Evolutionary conservation across 108 stramenopile genomes (phyloP), one percentile per base, ranked within the genome.

Genomic region (Phaeodactylum tricornutum): DNA sequence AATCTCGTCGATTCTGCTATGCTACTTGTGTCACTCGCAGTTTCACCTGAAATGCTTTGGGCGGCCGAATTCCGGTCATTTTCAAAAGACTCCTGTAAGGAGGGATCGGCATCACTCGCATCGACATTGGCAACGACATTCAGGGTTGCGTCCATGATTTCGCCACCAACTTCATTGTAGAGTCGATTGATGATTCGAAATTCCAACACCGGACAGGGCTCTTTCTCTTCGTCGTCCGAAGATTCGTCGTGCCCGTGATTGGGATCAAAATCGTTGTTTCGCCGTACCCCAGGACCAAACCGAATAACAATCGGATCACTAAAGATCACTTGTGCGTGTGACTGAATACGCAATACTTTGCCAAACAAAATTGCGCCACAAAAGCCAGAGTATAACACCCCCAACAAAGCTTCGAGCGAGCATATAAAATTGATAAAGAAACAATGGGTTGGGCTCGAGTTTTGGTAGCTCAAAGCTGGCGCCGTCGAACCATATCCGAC

Each of bases 281-380:
- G 30, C 26, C 63, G 42, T 14, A 80, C 66, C 23, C 71, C 74
- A 35, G 47, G 67, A 12, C 85, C 85, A 57, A 71, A 87, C 39
- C 85, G 65, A 45, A 87, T 71, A 8, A 79, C 72, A 33, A 87
- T 65, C 0, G 85, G 75, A 51, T 87, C 80, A 4, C 70, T 72
- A 41, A 87, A 87, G 15, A 68, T 53, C 1, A 82, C 80, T 52
- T 82, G 80, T 7, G 80, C 85, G 14, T 71, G 64, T 29, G 43
- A 59, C 50, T 87, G 80, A 31, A 79, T 70, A 37, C 80, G 65
- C 32, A 77, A 39, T 0, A 87, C 80, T 47, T 87, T 87, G n/a
- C 72, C 75, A 50, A 87, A 78, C 8, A 87, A 58, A 39, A 87
- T 78, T 28, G 85, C 85, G 17, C 77, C 75, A 58, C 80, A 82